Evolutionary conservation across 345 rosid genomes (phyloP), one percentile per base, ranked within the genome.

Genomic region (Pistacia vera): DNA sequence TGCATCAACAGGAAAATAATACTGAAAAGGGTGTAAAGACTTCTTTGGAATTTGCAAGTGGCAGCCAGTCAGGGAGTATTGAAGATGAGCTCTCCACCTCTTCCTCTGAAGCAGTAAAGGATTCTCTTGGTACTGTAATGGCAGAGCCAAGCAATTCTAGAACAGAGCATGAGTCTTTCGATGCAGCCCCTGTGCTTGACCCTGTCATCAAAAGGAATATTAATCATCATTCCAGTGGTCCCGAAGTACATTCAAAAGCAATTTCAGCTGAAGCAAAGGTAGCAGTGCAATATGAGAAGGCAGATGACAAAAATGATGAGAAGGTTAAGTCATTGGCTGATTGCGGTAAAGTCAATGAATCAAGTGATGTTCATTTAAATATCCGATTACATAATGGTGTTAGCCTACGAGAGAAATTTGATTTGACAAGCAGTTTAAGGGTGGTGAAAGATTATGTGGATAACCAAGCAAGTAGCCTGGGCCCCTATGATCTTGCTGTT

Each of bases 391-490:
- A 90, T 63, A 78, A 85, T 79, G 90, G 97, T 72, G 74, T 59
- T 79, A 87, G 84, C 83, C 87, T 95, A 72, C 93, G 82, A 73
- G 93, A 91, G 75, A 95, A 86, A 83, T 95, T 95, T 80, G 78
- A 88, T 51, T 75, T 87, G 81, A 74, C 88, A 63, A 80, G 85
- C 79, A 80, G 84, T 71, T 76, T 95, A 87, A 78, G 89, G 54
- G 81, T 73, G 75, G 89, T 95, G 75, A 93, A 88, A 84, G 95
- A 93, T 78, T 87, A 83, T 72, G 94, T 95, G 75, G 90, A 86
- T 81, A 82, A 90, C 74, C 92, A 80, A 81, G 71, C 85, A 74
- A 68, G 69, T 71, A 83, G 52, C 62, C 63, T 83, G 55, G 80
- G 88, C 76, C 76, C 92, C 20, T 93, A 91, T 70, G 87, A 95